Evolutionary conservation across 176 grass and related monocot genomes (phyloP), one percentile per base, ranked within the genome.

Genomic region (Eleusine coracana): DNA sequence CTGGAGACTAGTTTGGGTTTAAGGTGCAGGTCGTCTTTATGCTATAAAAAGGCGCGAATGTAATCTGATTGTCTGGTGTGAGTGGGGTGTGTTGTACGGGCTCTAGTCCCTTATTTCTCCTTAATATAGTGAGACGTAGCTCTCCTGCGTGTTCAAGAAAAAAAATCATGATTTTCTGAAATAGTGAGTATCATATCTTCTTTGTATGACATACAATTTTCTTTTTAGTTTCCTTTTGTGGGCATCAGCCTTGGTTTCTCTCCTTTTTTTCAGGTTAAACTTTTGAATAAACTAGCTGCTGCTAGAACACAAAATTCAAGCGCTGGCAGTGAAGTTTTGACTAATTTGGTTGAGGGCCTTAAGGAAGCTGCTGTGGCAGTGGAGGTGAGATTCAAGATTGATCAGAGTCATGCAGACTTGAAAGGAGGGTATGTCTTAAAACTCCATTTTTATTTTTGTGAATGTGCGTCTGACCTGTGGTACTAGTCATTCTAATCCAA

Each of bases 311-410:
- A 77, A 73, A 90, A 86, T 83, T 87, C 91, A 84, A 85, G 86
- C 51, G 27, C 39, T 55, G 89, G 85, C 58, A 92, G 91, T 81
- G 77, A 90, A 90, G 76, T 87, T 86, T 93, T 99, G 88, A 99
- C 91, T 76, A 81, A 96, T 87, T 83, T 99, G 87, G 84, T 96
- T 37, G 89, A 93, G 18, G 93, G 91, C 58, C 88, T 99, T 84
- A 91, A 99, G 55, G 96, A 99, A 71, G 91, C 91, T 88, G 66
- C 82, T 83, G 51, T 93, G 72, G 66, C 87, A 80, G 50, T 75
- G 41, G 91, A 99, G 89, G 73, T 99, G 87, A 96, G 96, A 66
- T 86, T 96, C 51, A 99, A 96, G 82, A 96, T 99, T 85, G 89
- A 94, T 96, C 91, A 92, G 86, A 94, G 90, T 66, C 91, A 99